These are phyloP conservation scores for Tolypocladium ophioglossoides DNA, from an alignment of 2,329 filamentous ascomycete species.

Conservation along the genomic window DNA sequence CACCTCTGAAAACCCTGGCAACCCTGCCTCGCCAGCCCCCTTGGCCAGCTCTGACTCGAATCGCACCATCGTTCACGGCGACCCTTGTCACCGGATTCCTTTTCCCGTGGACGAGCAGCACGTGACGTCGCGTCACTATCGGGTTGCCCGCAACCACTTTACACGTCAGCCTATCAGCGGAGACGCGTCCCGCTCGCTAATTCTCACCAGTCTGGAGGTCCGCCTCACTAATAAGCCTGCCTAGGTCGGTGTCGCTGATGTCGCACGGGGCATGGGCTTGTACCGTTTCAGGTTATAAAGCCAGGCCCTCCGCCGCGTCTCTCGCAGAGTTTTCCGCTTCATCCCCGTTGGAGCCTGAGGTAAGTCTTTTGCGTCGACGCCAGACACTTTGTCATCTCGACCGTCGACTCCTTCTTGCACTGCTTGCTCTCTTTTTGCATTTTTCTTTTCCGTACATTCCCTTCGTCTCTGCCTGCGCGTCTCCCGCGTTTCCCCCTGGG, in stretches of 20 bases:
- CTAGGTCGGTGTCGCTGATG: neutral
- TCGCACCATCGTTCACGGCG: neutral
- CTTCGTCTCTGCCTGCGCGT: neutral
- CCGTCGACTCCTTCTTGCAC: neutral
- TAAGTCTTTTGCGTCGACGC: neutral
- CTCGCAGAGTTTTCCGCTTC: constrained; percentile 7
- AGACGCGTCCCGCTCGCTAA: constrained; percentile 6
- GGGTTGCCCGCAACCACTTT: neutral
- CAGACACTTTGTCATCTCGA: neutral
- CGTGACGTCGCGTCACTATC: constrained; percentile 2
- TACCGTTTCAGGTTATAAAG: constrained; percentile 8
- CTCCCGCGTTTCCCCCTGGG: too few species aligned
- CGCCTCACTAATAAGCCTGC: neutral
- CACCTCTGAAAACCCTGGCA: neutral
- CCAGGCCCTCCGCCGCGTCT: constrained; percentile 7
- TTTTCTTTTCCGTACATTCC: neutral
- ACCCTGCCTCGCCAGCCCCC: neutral
- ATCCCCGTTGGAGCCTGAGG: neutral
- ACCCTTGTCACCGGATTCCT: neutral
- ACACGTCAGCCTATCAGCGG: constrained; percentile 1
- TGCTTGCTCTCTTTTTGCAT: neutral
- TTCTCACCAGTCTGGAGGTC: constrained; percentile 1
- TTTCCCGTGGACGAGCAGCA: neutral
- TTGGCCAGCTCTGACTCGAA: neutral
- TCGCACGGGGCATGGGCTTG: neutral